Evolutionary conservation across 495 filamentous ascomycete genomes (phyloP).

Genomic region (Penicillium ucsense): DNA sequence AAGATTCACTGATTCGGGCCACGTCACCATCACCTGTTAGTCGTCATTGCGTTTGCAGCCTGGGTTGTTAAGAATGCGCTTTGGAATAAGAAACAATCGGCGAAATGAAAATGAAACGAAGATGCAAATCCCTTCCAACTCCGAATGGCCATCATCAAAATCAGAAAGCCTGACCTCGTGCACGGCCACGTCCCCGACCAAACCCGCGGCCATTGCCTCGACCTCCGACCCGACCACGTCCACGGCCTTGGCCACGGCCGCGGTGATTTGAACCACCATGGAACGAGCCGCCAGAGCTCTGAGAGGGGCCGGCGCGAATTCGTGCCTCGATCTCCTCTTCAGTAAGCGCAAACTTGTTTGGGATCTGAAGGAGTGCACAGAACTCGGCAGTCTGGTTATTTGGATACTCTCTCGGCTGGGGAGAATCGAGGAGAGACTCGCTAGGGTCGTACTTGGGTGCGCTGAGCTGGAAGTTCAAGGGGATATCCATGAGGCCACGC

Average conservation of each 20-base stretch:
- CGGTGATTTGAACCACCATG: constrained; percentile 2
- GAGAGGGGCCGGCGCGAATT: constrained; percentile 23
- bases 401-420: constrained; percentile 62
- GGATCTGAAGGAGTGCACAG: constrained; percentile 66
- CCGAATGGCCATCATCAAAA: not conserved
- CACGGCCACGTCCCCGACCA: constrained; percentile 13
- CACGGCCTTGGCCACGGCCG: constrained; percentile 10
- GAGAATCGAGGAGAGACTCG: constrained; percentile 22
- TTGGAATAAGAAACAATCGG: no score
- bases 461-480: constrained; percentile 64
- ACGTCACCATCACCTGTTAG: no score
- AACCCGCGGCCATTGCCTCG: constrained; percentile 13
- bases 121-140: no score
- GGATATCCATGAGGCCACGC: constrained; percentile 50
- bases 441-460: constrained; percentile 57
- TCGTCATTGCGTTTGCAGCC: no score
- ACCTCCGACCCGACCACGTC: constrained; percentile 10
- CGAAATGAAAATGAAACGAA: no score
- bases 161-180: not conserved
- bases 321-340: constrained; percentile 57
- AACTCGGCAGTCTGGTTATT: constrained; percentile 74
- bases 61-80: no score
- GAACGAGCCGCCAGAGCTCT: constrained; percentile 4
- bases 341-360: constrained; percentile 62
- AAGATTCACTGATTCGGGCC: no score